Conservation (phyloP, 208 protist genomes). For the Wallacemonas sp. region DNA sequence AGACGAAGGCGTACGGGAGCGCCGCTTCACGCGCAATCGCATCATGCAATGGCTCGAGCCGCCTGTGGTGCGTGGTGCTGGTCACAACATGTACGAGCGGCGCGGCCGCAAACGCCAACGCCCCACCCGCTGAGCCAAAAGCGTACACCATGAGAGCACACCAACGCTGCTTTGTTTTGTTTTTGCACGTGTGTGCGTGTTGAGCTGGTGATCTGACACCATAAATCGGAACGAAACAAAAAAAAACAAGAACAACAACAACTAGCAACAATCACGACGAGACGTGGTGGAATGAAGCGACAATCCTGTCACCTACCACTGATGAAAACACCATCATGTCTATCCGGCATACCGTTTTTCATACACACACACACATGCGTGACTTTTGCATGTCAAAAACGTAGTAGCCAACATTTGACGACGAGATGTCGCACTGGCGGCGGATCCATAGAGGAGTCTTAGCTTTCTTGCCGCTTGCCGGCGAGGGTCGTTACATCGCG, state of each 20-base stretch:
- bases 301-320: too few relatives aligned
- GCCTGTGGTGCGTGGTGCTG: conserved; percentile 77
- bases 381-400: too few relatives aligned
- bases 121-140: background rate
- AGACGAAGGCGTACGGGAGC: conserved; percentile 67
- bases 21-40: conserved; percentile 51
- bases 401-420: too few relatives aligned
- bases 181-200: conserved; percentile 14
- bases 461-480: too few relatives aligned
- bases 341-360: too few relatives aligned
- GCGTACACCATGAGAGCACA: background rate
- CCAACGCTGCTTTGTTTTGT: background rate
- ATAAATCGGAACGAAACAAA: background rate
- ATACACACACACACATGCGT: too few relatives aligned
- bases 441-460: too few relatives aligned
- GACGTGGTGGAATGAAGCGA: too few relatives aligned
- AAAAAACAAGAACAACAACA: background rate
- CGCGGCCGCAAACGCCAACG: conserved; percentile 68
- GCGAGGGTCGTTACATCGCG: too few relatives aligned
- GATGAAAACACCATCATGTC: too few relatives aligned
- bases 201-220: background rate
- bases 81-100: conserved; percentile 86
- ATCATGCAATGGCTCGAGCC: conserved; percentile 84
- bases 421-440: too few relatives aligned
- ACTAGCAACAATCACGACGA: background rate